Base-by-base conservation (phyloP, 129 eudicot genomes). In the Artemisia annua region DNA sequence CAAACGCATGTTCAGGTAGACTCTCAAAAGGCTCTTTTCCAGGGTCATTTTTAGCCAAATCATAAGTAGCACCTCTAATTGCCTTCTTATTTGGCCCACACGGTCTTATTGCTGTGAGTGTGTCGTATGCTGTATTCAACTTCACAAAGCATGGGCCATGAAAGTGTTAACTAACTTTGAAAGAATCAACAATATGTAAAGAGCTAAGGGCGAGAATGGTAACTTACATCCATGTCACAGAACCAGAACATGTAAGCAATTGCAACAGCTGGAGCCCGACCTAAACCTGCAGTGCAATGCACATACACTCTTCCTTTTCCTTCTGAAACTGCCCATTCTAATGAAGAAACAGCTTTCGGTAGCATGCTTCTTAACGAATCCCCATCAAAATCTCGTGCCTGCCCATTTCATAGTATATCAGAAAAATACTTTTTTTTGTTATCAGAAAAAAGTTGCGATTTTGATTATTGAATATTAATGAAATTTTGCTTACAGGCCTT, bases 171-270 rank as follows among this genome's bases (percentile, higher is more conserved):
- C 11, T 11, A 5, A 9, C n/a, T 52, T 11, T 39, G 24, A 64
- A 43, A 5, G 8, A 57, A 57, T 22, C 30, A 30, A 13, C 49
- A n/a, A 57, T 24, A 7, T 56, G 15, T 55, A 53, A 44, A 26
- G 11, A 58, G 13, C 8, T 1, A 67, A 7, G 63, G 51, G 65
- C 14, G 13, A 12, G 17, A 71, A 71, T 39, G 53, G 66, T 16
- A 10, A 67, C 97, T 93, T 86, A 90, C 97, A 83, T 93, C 85
- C 90, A 86, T 89, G 77, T 76, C 83, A 57, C 74, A 70, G 68
- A 93, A 93, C 98, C 98, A 93, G 86, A 87, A 93, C 89, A 90
- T 80, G 81, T 93, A 90, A 61, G 98, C 91, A 79, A 93, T 89
- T 24, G 96, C 87, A 73, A 90, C 95, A 67, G 98, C 97, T 17